These are phyloP conservation scores for Cyclotella choctawhatcheeana DNA, from an alignment of 108 stramenopile genomes.

Conservation along the genomic window DNA sequence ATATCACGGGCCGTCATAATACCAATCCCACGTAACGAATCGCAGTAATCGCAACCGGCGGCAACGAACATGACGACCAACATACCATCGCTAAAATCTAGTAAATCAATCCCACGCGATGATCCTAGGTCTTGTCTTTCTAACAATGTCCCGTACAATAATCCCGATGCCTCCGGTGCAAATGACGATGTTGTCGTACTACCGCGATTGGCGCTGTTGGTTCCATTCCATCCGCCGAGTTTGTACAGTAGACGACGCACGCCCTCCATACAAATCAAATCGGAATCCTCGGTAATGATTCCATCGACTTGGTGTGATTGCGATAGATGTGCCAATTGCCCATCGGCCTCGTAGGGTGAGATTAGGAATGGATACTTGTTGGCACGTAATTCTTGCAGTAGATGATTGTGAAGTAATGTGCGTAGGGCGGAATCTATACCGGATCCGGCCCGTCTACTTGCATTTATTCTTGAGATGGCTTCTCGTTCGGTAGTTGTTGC, in stretches of 20 bases:
- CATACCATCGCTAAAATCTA: constrained; percentile 87
- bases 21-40: constrained; percentile 86
- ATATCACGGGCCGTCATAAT: constrained; percentile 81
- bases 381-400: constrained; percentile 51
- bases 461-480: constrained; percentile 48
- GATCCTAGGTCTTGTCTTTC: constrained; percentile 51
- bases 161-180: background rate
- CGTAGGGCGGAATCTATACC: constrained; percentile 41
- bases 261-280: constrained; percentile 90
- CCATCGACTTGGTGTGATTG: constrained; percentile 72
- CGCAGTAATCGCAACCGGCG: constrained; percentile 96
- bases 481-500: constrained; percentile 24
- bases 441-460: constrained; percentile 70
- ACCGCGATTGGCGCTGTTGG: constrained; percentile 55
- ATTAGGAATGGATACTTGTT: constrained; percentile 74
- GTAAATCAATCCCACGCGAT: constrained; percentile 42
- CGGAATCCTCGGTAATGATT: constrained; percentile 97
- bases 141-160: constrained; percentile 44
- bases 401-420: constrained; percentile 32
- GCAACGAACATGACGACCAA: constrained; percentile 91
- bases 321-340: constrained; percentile 92
- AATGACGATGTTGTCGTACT: too few species aligned
- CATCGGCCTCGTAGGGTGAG: constrained; percentile 98
- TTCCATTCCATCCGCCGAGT: constrained; percentile 63
- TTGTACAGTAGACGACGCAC: constrained; percentile 85